Evolutionary conservation across 306 rosid genomes (phyloP).

Genomic region (Lagenaria siceraria): DNA sequence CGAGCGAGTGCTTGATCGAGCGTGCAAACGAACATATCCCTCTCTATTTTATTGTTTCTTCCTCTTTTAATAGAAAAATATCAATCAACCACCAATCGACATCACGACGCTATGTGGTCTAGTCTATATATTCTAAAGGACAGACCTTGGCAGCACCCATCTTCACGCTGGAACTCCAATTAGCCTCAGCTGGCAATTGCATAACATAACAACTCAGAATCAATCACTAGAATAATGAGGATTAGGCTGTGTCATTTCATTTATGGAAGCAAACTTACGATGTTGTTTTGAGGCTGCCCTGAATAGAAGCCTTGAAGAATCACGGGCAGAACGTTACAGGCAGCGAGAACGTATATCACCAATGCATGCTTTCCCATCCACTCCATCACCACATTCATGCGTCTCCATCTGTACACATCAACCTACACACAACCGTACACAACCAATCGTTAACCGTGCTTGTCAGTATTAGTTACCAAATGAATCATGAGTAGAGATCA

Average conservation of each 20-base stretch:
- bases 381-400: slow-evolving; percentile 42
- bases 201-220: slow-evolving; percentile 22
- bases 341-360: slow-evolving; percentile 55
- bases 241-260: background rate
- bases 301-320: slow-evolving; percentile 75
- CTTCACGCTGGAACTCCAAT: slow-evolving; percentile 42
- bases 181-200: slow-evolving; percentile 17
- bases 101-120: background rate
- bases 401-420: slow-evolving; percentile 67
- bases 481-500: background rate
- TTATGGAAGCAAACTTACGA: slow-evolving; percentile 26
- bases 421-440: slow-evolving; percentile 32
- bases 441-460: background rate
- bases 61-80: background rate
- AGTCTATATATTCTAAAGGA: background rate
- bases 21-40: background rate
- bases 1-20: background rate
- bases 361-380: slow-evolving; percentile 96
- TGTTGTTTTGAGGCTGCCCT: slow-evolving; percentile 63
- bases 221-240: background rate
- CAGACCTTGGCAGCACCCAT: background rate
- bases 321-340: slow-evolving; percentile 81
- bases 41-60: background rate
- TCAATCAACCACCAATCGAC: background rate
- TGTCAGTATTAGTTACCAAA: background rate